Percentiles rank a stretch among this genome's conserved stretches.
phyloP scores from a whole-genome alignment of 2,329 filamentous ascomycete species.

The Pseudogymnoascus verrucosus region DNA sequence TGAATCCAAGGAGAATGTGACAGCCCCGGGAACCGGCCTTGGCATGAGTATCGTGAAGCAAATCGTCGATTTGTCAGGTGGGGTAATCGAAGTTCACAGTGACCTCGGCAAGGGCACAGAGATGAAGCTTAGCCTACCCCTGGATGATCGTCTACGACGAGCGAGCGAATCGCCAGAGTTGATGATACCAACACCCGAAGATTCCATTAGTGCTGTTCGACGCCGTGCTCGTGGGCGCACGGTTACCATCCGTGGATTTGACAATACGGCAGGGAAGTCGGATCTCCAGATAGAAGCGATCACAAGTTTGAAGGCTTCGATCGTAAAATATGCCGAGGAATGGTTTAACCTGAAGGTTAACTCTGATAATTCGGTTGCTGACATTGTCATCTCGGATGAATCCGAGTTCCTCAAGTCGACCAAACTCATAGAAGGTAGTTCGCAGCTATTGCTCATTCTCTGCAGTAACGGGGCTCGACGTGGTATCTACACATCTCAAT shows the following conservation, averaged over 20 bases:
- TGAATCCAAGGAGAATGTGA: slow-evolving; percentile 38
- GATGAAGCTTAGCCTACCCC: slow-evolving; percentile 40
- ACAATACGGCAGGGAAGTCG: slow-evolving; percentile 11
- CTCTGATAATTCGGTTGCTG: slow-evolving; percentile 1
- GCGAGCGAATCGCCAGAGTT: background rate
- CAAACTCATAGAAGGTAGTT: slow-evolving; percentile 9
- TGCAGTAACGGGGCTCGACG: slow-evolving; percentile 17
- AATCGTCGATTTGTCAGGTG: slow-evolving; percentile 51
- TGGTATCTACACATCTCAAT: slow-evolving; percentile 15
- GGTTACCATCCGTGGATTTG: slow-evolving; percentile 19
- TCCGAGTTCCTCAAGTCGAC: slow-evolving; percentile 13
- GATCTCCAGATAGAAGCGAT: slow-evolving; percentile 13
- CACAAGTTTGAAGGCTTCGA: slow-evolving; percentile 15
- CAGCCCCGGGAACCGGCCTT: slow-evolving; percentile 52
- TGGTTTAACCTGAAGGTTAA: slow-evolving; percentile 18
- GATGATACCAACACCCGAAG: slow-evolving; percentile 6
- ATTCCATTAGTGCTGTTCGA: slow-evolving; percentile 14
- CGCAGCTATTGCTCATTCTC: slow-evolving; percentile 15
- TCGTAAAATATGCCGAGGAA: slow-evolving; percentile 18
- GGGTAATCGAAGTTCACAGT: slow-evolving; percentile 50
- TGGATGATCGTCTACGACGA: slow-evolving; percentile 11
- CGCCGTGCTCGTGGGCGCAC: slow-evolving; percentile 16
- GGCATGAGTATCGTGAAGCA: slow-evolving; percentile 57
- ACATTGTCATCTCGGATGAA: slow-evolving; percentile 21
- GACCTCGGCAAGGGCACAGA: slow-evolving; percentile 46